These are phyloP conservation scores for Gossypium schwendimanii DNA, from an alignment of 441 rosid species.

Conservation along the genomic window DNA sequence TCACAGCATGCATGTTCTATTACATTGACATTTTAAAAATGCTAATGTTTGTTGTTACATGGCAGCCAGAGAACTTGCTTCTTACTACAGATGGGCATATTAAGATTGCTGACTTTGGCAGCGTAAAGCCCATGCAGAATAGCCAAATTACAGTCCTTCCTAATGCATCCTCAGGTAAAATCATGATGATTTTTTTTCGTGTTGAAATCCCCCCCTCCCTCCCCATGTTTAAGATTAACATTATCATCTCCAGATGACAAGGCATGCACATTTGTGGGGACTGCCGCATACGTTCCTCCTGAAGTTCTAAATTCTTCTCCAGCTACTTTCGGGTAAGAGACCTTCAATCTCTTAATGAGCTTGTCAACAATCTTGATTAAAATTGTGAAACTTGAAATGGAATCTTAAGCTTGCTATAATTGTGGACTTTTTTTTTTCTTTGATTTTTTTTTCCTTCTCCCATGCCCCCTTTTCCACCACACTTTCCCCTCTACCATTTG, in stretches of 20 bases:
- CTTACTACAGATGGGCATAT: slow-evolving; percentile 90
- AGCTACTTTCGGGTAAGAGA: slow-evolving; percentile 80
- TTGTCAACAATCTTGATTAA: neutral
- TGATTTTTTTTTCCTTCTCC: neutral
- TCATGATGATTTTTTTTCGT: slow-evolving; percentile 1
- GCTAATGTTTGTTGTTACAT: slow-evolving; percentile 24
- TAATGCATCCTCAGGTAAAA: slow-evolving; percentile 86
- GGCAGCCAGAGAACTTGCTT: slow-evolving; percentile 96
- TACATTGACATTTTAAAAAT: slow-evolving; percentile 1
- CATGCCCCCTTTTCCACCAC: neutral
- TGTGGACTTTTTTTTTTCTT: neutral
- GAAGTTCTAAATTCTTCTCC: slow-evolving; percentile 99
- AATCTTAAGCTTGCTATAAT: neutral
- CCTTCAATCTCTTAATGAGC: neutral
- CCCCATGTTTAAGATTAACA: slow-evolving; percentile 13
- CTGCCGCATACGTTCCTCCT: slow-evolving; percentile 93
- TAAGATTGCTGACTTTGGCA: slow-evolving; percentile 98
- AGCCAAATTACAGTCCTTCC: slow-evolving; percentile 51
- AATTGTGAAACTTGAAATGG: neutral
- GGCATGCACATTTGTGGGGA: slow-evolving; percentile 95
- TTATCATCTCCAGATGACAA: slow-evolving; percentile 65
- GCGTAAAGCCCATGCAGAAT: neutral
- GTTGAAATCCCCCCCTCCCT: neutral
- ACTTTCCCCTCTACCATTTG: neutral
- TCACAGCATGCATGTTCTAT: slow-evolving; percentile 6